Base-by-base conservation (phyloP, 768 basidiomycete genomes). In the Pisolithus orientalis region DNA sequence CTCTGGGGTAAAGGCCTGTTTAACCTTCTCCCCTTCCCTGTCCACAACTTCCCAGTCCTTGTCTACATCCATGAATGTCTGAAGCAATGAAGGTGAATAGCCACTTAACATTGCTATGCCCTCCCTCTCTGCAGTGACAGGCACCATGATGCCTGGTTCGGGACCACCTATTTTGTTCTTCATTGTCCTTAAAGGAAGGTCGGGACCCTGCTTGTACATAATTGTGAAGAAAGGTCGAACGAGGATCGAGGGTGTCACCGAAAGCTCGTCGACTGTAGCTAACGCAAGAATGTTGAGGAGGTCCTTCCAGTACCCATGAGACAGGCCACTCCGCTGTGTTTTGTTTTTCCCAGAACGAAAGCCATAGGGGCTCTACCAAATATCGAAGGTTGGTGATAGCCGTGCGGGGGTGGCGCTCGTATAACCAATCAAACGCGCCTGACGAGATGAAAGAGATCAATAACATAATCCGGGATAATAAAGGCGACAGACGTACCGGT, bases 281-380 rank as follows among this genome's bases (percentile, higher is more conserved):
- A 89, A 73, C 4, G 79, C 74, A 5, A 88, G 70, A 46, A 89
- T 80, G 48, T 86, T 83, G 49, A 86, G 75, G 21, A 87, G 72
- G 57, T 88, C 87, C 61, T 90, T 87, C 82, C 84, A 88, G 59
- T 83, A 86, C 0, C 86, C 86, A 46, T 88, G 85, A 4, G 73
- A 53, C 17, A 57, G 49, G 31, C 17, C 28, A 2, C 56, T 44
- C 54, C 44, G 34, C 57, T 47, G 28, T 53, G 5, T 24, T 14
- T 56, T 58, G 25, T 47, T 63, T 55, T 53, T 65, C 58, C 59
- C 64, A 16, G 60, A 52, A 39, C 64, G 63, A 5, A 52, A 47
- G 61, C 81, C 81, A 80, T 7, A 79, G 73, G 0, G 80, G 81
- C 8, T 75, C 69, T 38, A 83, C 77, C 5, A 87, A 70, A 52